phyloP scores from a whole-genome alignment of 2,329 filamentous ascomycete genomes.

The Colletotrichum sp. region DNA sequence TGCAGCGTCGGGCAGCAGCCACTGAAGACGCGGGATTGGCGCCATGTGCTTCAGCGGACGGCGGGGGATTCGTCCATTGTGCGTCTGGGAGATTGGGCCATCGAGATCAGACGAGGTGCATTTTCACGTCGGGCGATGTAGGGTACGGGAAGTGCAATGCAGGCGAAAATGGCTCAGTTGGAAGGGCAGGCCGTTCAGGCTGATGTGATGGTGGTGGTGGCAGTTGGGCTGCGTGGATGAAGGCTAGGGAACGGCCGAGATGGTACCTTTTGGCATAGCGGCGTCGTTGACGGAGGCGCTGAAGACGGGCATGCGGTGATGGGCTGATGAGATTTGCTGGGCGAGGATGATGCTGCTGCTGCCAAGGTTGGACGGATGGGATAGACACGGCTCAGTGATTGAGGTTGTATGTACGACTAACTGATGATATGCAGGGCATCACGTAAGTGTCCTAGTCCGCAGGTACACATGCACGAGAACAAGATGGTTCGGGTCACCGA shows the following conservation, averaged over 20 bases:
- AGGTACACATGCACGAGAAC: neutral
- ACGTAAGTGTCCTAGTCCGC: neutral
- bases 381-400: neutral
- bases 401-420: neutral
- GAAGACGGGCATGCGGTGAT: neutral
- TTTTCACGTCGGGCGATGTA: neutral
- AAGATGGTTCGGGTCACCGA: neutral
- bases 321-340: neutral
- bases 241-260: neutral
- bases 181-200: neutral
- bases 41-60: slow-evolving; percentile 10
- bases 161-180: slow-evolving; percentile 13
- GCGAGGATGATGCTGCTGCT: neutral
- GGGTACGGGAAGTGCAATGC: neutral
- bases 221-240: neutral
- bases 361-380: neutral
- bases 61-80: neutral
- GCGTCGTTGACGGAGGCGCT: neutral
- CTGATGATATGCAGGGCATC: neutral
- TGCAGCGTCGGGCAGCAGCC: neutral
- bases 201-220: neutral
- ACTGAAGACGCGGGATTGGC: slow-evolving; percentile 14
- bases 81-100: neutral
- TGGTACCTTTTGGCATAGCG: neutral
- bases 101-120: neutral